Evolutionary conservation across 345 rosid genomes (phyloP).

Genomic region (Corymbia maculata): DNA sequence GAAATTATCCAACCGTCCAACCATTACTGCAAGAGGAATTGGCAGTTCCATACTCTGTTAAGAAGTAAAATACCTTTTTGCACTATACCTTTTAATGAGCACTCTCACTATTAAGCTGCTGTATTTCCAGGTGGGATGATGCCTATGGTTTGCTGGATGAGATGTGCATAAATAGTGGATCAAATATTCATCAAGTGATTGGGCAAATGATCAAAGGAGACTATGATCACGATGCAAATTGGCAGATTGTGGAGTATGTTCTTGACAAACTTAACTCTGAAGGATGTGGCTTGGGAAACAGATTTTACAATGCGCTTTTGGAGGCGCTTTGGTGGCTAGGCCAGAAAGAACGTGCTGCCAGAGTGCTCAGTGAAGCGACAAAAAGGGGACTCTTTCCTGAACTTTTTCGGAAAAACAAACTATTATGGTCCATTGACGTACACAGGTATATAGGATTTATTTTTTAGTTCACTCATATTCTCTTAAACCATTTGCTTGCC

Average conservation of each 20-base stretch:
- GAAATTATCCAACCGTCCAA: not conserved
- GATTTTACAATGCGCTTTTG: slow-evolving; percentile 82
- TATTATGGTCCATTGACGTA: slow-evolving; percentile 79
- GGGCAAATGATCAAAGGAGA: slow-evolving; percentile 95
- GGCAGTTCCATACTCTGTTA: not conserved
- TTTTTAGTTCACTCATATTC: not conserved
- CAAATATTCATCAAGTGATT: slow-evolving; percentile 80
- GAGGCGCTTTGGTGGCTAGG: slow-evolving; percentile 98
- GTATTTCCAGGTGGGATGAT: slow-evolving; percentile 60
- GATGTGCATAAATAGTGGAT: slow-evolving; percentile 61
- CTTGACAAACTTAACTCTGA: slow-evolving; percentile 82
- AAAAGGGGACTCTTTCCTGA: slow-evolving; percentile 89
- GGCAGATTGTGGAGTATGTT: slow-evolving; percentile 93
- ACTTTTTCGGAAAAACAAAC: slow-evolving; percentile 77
- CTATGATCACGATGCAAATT: slow-evolving; percentile 74
- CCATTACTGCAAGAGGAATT: not conserved
- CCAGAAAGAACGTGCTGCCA: slow-evolving; percentile 82
- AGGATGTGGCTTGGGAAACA: slow-evolving; percentile 80
- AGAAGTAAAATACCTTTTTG: not conserved
- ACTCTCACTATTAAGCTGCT: slow-evolving; percentile 1
- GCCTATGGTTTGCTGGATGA: slow-evolving; percentile 69
- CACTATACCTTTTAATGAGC: not conserved
- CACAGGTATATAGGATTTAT: slow-evolving; percentile 49
- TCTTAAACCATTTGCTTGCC: not conserved
- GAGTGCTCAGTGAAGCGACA: slow-evolving; percentile 72